Evolutionary conservation across 2,329 filamentous ascomycete genomes (phyloP), one percentile per base, ranked within the genome.

Genomic region (Nemania serpens): DNA sequence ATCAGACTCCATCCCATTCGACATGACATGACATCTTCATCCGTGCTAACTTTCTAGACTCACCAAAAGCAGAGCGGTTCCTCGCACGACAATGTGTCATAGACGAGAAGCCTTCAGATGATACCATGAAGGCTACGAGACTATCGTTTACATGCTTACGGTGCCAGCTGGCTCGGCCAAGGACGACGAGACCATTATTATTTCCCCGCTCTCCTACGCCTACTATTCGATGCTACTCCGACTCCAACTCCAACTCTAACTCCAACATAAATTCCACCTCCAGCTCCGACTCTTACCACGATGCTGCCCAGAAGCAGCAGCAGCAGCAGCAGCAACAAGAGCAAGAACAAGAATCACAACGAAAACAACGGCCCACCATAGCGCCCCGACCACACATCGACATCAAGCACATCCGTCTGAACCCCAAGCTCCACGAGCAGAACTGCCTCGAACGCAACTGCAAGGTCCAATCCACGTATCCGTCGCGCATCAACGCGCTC

Each of bases 401-500:
- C 78, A 84, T 96, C 73, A 94, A 91, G 75, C 89, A 95, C 78
- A 97, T 99, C 74, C 93, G 93, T 59, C 85, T 92, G 71, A 91
- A 96, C 76, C 86, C 90, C 15, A 85, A 88, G 13, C 82, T 96
- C 15, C 91, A 97, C 80, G 84, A 90, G 68, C 82, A 89, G 67
- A 98, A 96, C 72, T 96, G 91, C 76, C 74, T 89, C 61, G 88
- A 93, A 67, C 88, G 95, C 68, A 97, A 97, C 75, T 97, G 97
- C 78, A 81, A 74, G 60, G 68, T 75, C 25, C 83, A 85, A 65
- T 78, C 83, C 39, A 70, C 75, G 13, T 81, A 87, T 68, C 85
- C 88, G 0, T 74, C 77, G 9, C 82, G 78, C 55, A 90, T 90
- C 68, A 76, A 79, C 55, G 74, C 74, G 9, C 77, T 89, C 9